A percentile compares a stretch with the other conserved stretches of the same genome.
Evolutionary conservation across 1,284 basidiomycete genomes (phyloP).

Genomic region (Leccinum griseonigrum): DNA sequence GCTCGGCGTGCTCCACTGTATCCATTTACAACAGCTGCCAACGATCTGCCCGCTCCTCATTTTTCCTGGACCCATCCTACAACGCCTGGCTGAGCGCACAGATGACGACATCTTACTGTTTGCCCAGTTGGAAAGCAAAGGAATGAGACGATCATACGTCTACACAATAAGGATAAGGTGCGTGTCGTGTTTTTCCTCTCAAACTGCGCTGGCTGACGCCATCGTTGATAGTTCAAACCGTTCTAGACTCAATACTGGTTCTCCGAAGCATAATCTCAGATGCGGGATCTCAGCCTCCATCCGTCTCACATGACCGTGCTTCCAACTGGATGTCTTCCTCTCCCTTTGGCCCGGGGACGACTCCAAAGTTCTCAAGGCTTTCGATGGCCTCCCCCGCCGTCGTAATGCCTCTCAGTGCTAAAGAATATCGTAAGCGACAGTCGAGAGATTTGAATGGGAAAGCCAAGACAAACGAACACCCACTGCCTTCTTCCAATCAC

Average conservation of each 20-base stretch:
- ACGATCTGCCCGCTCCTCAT: conserved; percentile 56
- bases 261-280: too few species aligned
- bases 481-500: conserved; percentile 1
- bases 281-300: too few species aligned
- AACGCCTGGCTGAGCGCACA: conserved; percentile 48
- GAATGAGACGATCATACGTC: too few species aligned
- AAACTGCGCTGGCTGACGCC: too few species aligned
- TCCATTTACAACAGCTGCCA: conserved; percentile 54
- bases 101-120: conserved; percentile 12
- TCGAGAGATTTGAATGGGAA: conserved; percentile 5
- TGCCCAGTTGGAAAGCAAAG: too few species aligned
- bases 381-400: conserved; percentile 28
- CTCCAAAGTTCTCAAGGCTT: conserved; percentile 31
- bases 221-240: too few species aligned
- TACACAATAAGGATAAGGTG: too few species aligned
- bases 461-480: conserved; percentile 7
- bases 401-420: conserved; percentile 32
- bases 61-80: conserved; percentile 64
- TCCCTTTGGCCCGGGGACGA: conserved; percentile 29
- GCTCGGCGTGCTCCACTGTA: conserved; percentile 42
- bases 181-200: too few species aligned
- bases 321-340: conserved; percentile 33
- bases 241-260: too few species aligned
- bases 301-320: conserved; percentile 23
- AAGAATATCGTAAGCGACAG: conserved; percentile 27